Conservation (phyloP, 306 rosid species). For the Pterocarpus santalinus region DNA sequence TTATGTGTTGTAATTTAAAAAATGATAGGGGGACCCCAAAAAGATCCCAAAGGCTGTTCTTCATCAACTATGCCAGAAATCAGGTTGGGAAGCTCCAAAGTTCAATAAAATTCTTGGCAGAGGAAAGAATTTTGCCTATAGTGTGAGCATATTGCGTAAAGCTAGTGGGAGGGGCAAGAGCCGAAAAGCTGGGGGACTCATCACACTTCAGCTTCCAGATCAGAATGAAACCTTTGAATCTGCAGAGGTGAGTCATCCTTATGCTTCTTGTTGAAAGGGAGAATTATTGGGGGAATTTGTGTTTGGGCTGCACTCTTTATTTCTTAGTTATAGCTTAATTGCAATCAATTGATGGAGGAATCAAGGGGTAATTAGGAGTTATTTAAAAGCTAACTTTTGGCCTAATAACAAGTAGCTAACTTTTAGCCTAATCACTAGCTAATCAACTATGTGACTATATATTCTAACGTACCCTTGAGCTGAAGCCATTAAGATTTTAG, state of each 20-base stretch:
- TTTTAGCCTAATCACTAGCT: neutral
- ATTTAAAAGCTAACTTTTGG: neutral
- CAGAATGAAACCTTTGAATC: constrained; percentile 70
- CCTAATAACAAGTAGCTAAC: neutral
- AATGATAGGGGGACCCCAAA: constrained; percentile 78
- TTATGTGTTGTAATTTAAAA: constrained; percentile 25
- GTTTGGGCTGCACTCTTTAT: neutral
- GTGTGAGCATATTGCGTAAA: constrained; percentile 80
- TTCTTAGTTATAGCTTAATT: neutral
- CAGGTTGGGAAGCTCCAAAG: constrained; percentile 98
- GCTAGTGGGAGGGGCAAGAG: constrained; percentile 97
- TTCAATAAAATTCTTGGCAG: constrained; percentile 74
- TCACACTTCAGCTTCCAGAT: constrained; percentile 89
- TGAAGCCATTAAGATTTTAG: no score
- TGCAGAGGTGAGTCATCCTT: constrained; percentile 74
- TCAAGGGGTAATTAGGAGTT: neutral
- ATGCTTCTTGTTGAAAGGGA: neutral
- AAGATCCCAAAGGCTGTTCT: constrained; percentile 95
- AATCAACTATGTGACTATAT: neutral
- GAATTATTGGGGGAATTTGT: neutral
- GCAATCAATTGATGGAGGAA: neutral
- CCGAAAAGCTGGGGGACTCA: constrained; percentile 91
- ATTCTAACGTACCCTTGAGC: neutral
- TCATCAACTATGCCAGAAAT: constrained; percentile 94
- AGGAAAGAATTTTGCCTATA: constrained; percentile 69